Evolutionary conservation across 2,329 filamentous ascomycete genomes (phyloP), one percentile per base, ranked within the genome.

Genomic region (Colletotrichum musicola): DNA sequence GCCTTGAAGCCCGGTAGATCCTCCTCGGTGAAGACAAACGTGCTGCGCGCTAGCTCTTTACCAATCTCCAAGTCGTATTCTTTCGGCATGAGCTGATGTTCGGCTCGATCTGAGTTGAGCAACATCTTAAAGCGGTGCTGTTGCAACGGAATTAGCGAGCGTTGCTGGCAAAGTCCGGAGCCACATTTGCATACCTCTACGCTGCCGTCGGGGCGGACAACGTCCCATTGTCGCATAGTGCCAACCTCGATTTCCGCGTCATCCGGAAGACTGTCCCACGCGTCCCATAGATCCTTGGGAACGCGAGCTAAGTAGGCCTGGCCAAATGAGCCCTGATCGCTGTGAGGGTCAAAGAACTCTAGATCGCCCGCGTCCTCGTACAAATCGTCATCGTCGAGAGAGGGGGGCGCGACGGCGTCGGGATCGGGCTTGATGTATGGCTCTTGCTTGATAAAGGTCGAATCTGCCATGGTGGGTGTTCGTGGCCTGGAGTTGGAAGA

Each of bases 1-100:
- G 83, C 83, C 73, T 88, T 88, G 81, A 90, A 94, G 44, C 93
- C 93, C 18, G 73, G 72, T 9, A 75, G 67, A 75, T 98, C 94
- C 78, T 97, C 94, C 81, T 99, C 96, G 47, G 92, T 94, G 77
- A 99, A 99, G 64, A 98, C 85, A 77, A 92, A 97, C 20, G 94
- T 96, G 80, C 97, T 98, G 5, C 69, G 51, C 20, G 68, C 40
- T 50, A 71, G 61, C 16, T 72, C 70, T 30, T 85, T 84, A 63
- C 81, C 90, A 54, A 94, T 85, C 54, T 94, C 90, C 66, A 98
- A 83, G 72, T 93, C 88, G 81, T 98, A 99, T 76, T 97, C 94
- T 76, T 93, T 93, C 12, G 95, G 94, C n/a, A 98, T 85, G 5
- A 86, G 82, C 73, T 91, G 87, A 77, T 97, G 94, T 71, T 89